Evolutionary conservation across 768 basidiomycete genomes (phyloP), one percentile per base, ranked within the genome.

Genomic region (Tricholoma hemisulphureum): DNA sequence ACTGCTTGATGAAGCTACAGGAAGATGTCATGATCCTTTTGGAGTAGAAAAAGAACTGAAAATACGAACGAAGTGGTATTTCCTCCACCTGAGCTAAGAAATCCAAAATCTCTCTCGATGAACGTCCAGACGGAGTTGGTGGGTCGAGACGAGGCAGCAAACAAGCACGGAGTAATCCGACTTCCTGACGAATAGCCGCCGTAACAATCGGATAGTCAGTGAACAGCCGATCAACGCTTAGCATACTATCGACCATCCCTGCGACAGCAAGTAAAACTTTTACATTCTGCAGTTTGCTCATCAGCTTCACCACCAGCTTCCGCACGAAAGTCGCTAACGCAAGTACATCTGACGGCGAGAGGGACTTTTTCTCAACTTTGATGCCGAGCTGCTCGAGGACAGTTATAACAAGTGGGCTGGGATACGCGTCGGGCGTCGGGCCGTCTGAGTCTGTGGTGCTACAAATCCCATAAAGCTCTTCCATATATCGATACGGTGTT

Each of bases 401-500:
- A 0, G 92, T 86, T 79, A 89, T 84, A 3, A 97, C 70, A 13
- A 98, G 77, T 0, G 94, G 91, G 61, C 90, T 93, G 4, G 87
- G 83, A 32, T 76, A 72, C 10, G 61, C 57, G 18, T 77, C 76
- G 16, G 70, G 63, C n/a, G 60, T 54, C 54, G 63, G 62, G 26
- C 37, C 23, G 1, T 53, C 16, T 20, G 46, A 20, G 37, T 41
- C 45, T 7, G 62, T 34, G 35, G 65, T 6, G 53, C 65, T 52
- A 58, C 62, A 53, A 20, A 84, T 66, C 0, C 70, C 65, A 6
- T 79, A 69, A 60, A 87, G 71, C 21, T 86, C 86, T 64, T 97
- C 95, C 53, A 96, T 78, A 67, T 96, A 98, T 26, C 84, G 82
- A 68, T 94, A 91, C 0, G 93, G 91, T 2, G 88, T 89, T 70